Conservation (phyloP, 2,329 filamentous ascomycete genomes). For the Beauveria caledonica region DNA sequence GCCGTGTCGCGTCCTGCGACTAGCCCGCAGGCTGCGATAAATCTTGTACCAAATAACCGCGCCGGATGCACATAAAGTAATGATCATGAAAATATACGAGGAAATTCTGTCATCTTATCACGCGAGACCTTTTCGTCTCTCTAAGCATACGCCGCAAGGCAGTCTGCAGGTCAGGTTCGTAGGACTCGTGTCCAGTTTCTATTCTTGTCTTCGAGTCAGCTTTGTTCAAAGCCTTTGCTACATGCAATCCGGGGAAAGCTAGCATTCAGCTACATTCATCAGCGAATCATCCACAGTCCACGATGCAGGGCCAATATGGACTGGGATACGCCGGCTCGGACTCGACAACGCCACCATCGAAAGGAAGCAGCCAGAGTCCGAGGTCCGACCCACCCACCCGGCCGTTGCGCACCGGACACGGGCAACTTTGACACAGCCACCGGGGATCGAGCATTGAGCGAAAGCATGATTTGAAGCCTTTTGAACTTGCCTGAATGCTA, state of each 20-base stretch:
- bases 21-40: background rate
- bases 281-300: background rate
- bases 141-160: no score
- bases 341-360: background rate
- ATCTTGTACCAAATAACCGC: slow-evolving; percentile 2
- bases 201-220: background rate
- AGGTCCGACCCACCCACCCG: background rate
- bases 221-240: no score
- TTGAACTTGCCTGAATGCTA: no score
- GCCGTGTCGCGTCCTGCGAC: background rate
- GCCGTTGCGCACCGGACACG: background rate
- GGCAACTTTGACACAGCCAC: background rate
- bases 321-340: background rate
- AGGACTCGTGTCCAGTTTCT: background rate
- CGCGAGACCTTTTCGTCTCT: no score
- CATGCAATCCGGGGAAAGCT: no score
- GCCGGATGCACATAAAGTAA: slow-evolving; percentile 9
- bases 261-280: background rate
- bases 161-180: no score
- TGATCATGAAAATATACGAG: slow-evolving; percentile 4
- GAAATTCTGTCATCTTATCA: no score
- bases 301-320: background rate
- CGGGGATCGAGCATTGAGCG: no score
- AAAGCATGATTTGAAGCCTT: no score
- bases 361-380: background rate